Conservation (phyloP, 1,284 basidiomycete genomes). For the Moesziomyces aphidis region DNA sequence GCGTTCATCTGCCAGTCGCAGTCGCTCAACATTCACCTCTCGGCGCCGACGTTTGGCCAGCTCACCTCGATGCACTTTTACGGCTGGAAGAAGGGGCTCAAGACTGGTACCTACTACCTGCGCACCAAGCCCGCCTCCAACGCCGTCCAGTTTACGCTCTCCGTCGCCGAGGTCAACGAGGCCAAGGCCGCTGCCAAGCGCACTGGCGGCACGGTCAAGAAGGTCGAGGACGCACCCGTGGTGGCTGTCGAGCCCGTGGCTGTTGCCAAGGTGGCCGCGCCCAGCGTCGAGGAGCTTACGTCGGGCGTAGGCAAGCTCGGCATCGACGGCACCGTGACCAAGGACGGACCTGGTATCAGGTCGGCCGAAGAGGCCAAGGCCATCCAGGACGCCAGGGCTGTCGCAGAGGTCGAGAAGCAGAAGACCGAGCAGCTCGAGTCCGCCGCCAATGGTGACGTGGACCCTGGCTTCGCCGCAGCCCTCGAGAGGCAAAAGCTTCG, state of each 20-base stretch:
- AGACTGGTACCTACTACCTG: conserved; percentile 88
- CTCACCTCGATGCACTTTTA: conserved; percentile 96
- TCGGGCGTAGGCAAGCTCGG: conserved; percentile 59
- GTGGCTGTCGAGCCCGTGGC: conserved; percentile 11
- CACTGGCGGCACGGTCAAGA: conserved; percentile 13
- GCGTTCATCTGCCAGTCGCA: conserved; percentile 94
- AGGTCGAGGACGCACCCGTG: conserved; percentile 14
- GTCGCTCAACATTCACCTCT: conserved; percentile 89
- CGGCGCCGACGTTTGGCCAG: conserved; percentile 91
- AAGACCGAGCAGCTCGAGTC: conserved; percentile 34
- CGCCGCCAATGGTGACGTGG: conserved; percentile 61
- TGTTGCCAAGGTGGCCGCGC: conserved; percentile 10
- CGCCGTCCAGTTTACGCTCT: conserved; percentile 98
- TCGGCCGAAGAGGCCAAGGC: conserved; percentile 33
- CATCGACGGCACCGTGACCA: conserved; percentile 61
- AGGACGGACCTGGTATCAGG: conserved; percentile 57
- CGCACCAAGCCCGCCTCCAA: conserved; percentile 93
- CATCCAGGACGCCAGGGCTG: conserved; percentile 70
- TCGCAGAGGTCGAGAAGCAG: conserved; percentile 72
- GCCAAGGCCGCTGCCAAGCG: conserved; percentile 72
- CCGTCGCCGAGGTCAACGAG: conserved; percentile 79
- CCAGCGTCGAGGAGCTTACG: conserved; percentile 17
- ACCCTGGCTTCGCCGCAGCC: conserved; percentile 86
- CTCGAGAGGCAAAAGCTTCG: conserved; percentile 78
- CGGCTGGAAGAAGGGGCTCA: conserved; percentile 98